Conservation (phyloP, 805 yeast genomes). For the Phaffomyces opuntiae region DNA sequence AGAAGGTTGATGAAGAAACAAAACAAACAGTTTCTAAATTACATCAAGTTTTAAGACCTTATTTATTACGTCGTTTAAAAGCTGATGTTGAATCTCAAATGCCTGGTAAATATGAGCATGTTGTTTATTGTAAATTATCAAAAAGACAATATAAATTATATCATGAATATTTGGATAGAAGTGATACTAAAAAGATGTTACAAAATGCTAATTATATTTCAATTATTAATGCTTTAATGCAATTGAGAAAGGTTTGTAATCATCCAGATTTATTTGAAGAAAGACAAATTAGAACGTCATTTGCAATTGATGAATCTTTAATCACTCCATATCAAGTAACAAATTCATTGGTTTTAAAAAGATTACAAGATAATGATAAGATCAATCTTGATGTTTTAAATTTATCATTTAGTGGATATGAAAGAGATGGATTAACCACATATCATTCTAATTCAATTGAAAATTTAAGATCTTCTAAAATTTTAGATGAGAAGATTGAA, state of each 20-base stretch:
- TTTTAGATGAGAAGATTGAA: slow-evolving; percentile 37
- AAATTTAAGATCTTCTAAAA: slow-evolving; percentile 39
- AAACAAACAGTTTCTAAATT: slow-evolving; percentile 77
- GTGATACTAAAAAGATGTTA: slow-evolving; percentile 88
- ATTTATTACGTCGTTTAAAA: slow-evolving; percentile 81
- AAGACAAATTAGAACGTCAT: slow-evolving; percentile 87
- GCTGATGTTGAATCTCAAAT: slow-evolving; percentile 97
- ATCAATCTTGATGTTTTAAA: slow-evolving; percentile 56
- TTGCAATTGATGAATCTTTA: slow-evolving; percentile 65
- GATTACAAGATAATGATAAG: slow-evolving; percentile 22
- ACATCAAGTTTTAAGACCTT: slow-evolving; percentile 92
- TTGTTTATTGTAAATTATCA: slow-evolving; percentile 84
- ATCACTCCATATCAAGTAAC: slow-evolving; percentile 38
- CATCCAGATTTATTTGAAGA: slow-evolving; percentile 97
- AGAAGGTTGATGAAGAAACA: slow-evolving; percentile 65
- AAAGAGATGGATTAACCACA: slow-evolving; percentile 30
- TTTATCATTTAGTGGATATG: slow-evolving; percentile 45
- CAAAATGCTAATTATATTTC: slow-evolving; percentile 93
- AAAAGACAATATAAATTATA: slow-evolving; percentile 87
- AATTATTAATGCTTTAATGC: slow-evolving; percentile 96
- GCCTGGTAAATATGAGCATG: slow-evolving; percentile 97
- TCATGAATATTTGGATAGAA: slow-evolving; percentile 96
- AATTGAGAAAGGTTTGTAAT: slow-evolving; percentile 90
- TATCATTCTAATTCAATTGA: slow-evolving; percentile 38
- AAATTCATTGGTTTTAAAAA: slow-evolving; percentile 33